Base-by-base conservation (phyloP, 1,284 basidiomycete species). In the Peniophora sp. region DNA sequence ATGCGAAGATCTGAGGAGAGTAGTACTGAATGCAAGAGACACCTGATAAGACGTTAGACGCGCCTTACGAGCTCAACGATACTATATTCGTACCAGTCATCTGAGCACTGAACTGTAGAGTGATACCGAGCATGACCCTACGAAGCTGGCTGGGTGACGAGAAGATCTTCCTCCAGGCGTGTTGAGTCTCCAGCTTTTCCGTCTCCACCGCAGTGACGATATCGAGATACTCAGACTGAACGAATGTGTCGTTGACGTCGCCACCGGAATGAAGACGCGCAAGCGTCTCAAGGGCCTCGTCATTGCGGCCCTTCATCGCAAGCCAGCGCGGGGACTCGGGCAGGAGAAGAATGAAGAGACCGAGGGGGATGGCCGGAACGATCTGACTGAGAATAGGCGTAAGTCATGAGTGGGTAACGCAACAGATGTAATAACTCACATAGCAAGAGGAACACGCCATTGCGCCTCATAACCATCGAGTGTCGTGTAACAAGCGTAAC, bases 281-380 rank as follows among this genome's bases (percentile, higher is more conserved):
- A 27, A 81, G 70, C 9, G 65, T 62, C 0, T 52, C 53, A 2
- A 68, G 53, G 55, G 72, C 72, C 53, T 78, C 74, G 3, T 77
- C 70, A 54, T 72, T 61, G 3, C 73, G 66, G 44, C 78, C 79
- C 56, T 74, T 75, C 59, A 79, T 75, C 52, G 80, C 81, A 38
- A 83, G 69, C 75, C 77, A 83, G 11, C 83, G 72, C 2, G 81
- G 81, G n/a, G 70, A 73, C 53, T 77, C 75, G 14, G 75, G 74
- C 27, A 75, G 67, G 32, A 73, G 55, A 61, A 70, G 68, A 41
- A 82, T 80, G 56, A 82, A 75, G n/a, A 74, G 63, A 24, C 78
- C 69, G 2, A 85, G 66, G 0, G 81, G 81, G 3, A 84, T 49
- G 14, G 80, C 39, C 9, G n/a, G 8, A 16, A 20, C 0, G 2